A percentile compares a stretch with the other conserved stretches of the same genome.
Conservation (phyloP, 805 yeast species). For the Vanderwaltozyma polyspora region DNA sequence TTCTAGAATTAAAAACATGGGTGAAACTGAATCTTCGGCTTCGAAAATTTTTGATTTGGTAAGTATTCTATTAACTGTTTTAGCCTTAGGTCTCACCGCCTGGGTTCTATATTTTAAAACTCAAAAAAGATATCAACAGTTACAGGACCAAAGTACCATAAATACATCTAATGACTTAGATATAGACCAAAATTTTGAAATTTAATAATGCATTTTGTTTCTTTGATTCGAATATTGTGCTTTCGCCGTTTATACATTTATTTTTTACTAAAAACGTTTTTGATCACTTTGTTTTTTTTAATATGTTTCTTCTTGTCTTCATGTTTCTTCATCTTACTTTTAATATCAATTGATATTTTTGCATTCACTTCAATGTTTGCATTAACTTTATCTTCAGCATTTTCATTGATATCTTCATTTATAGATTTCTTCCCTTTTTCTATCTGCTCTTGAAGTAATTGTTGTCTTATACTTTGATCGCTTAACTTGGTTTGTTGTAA, state of each 20-base stretch:
- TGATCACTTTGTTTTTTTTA: background rate
- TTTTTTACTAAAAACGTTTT: constrained; percentile 2
- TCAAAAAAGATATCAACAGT: constrained; percentile 25
- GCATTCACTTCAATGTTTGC: background rate
- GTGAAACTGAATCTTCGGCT: constrained; percentile 40
- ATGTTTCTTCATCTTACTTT: background rate
- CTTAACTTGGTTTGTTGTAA: constrained; percentile 28
- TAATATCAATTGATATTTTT: background rate
- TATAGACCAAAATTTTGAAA: constrained; percentile 10
- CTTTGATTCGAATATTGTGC: too few relatives aligned
- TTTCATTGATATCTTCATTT: background rate
- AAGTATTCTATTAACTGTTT: constrained; percentile 46
- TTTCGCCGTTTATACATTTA: background rate
- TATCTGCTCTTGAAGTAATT: constrained; percentile 43
- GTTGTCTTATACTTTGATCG: constrained; percentile 38
- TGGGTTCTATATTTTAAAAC: constrained; percentile 54
- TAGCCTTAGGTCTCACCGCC: constrained; percentile 48
- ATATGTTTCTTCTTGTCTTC: background rate
- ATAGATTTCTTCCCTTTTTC: constrained; percentile 11
- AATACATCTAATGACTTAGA: background rate
- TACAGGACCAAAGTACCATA: constrained; percentile 10
- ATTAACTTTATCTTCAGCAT: background rate
- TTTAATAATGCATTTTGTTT: too few relatives aligned
- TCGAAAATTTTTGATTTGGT: constrained; percentile 51
- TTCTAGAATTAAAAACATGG: constrained; percentile 56